phyloP scores from a whole-genome alignment of 2,329 filamentous ascomycete genomes.

The Fusarium proliferatum region DNA sequence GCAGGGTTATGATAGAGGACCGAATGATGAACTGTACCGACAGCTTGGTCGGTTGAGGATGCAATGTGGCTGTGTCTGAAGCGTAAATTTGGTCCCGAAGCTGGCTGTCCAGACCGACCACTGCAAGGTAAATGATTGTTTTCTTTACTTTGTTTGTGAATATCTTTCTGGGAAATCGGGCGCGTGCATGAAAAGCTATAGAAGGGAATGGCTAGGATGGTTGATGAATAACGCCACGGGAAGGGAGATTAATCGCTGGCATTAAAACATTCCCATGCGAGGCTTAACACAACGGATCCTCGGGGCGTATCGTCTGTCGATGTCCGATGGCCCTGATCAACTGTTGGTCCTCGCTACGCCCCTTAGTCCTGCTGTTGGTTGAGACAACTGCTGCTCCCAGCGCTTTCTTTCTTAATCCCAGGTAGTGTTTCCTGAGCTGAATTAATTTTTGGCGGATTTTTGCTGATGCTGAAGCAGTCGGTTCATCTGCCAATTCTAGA shows the following conservation, averaged over 20 bases:
- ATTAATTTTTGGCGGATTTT: background rate
- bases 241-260: background rate
- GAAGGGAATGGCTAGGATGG: background rate
- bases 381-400: background rate
- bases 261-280: background rate
- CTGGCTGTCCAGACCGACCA: background rate
- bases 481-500: background rate
- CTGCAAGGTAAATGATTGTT: background rate
- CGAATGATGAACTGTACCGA: background rate
- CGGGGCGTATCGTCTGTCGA: background rate
- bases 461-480: background rate
- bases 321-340: background rate
- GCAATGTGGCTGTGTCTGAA: background rate
- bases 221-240: background rate
- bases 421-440: background rate
- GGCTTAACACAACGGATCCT: background rate
- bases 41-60: background rate
- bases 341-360: background rate
- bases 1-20: background rate
- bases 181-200: background rate
- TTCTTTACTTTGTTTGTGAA: background rate
- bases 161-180: background rate
- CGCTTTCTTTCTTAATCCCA: background rate
- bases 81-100: background rate
- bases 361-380: background rate